Conservation (phyloP, 2,329 filamentous ascomycete species). For the Claviceps humidiphila region DNA sequence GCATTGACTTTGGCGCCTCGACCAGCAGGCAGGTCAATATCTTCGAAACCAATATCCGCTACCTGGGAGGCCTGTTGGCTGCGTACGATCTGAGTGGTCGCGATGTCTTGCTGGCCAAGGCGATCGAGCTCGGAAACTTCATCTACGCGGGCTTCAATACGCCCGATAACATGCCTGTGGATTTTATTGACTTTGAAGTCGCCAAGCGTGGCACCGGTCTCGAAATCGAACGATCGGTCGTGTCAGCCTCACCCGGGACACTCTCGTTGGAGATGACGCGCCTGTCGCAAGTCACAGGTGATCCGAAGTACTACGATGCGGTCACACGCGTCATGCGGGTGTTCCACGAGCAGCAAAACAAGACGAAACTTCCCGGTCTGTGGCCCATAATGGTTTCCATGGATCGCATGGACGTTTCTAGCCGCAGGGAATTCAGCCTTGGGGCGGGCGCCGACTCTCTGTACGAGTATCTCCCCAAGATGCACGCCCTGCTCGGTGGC, state of each 20-base stretch:
- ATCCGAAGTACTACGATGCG: constrained; percentile 63
- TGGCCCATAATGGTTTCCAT: constrained; percentile 56
- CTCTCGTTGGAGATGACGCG: constrained; percentile 61
- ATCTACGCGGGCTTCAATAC: constrained; percentile 57
- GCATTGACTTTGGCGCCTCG: constrained; percentile 48
- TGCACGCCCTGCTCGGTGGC: constrained; percentile 55
- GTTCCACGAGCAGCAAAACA: constrained; percentile 50
- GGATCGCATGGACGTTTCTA: constrained; percentile 31
- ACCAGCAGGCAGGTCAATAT: constrained; percentile 39
- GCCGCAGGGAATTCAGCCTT: constrained; percentile 18
- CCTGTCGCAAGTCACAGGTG: constrained; percentile 57
- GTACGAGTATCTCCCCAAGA: constrained; percentile 87
- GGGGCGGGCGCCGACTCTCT: constrained; percentile 31
- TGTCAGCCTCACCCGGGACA: constrained; percentile 42
- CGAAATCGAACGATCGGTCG: constrained; percentile 21
- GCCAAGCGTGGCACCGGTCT: constrained; percentile 24
- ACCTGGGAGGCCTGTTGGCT: constrained; percentile 55
- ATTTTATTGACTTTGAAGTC: constrained; percentile 31
- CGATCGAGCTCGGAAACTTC: constrained; percentile 48
- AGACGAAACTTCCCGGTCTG: constrained; percentile 55
- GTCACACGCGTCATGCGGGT: constrained; percentile 54
- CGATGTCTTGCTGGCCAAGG: constrained; percentile 45
- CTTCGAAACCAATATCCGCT: constrained; percentile 60
- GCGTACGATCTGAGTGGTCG: constrained; percentile 53
- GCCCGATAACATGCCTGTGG: constrained; percentile 49